A percentile compares a stretch with the other conserved stretches of the same genome.
These are phyloP conservation scores for Heliamphora pulchella DNA, from an alignment of 179 eudicot species.

Conservation along the genomic window DNA sequence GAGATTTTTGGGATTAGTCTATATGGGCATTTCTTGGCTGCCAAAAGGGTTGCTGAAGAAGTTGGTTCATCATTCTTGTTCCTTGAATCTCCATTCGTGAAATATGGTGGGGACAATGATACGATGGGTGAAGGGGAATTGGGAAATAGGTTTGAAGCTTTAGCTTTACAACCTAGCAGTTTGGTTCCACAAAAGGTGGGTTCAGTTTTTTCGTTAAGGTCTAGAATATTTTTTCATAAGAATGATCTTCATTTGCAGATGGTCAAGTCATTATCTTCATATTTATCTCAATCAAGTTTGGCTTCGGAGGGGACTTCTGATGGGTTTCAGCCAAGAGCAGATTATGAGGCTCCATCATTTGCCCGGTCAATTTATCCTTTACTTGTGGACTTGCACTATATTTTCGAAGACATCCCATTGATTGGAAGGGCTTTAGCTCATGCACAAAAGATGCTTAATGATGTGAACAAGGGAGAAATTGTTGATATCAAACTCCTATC, in stretches of 20 bases:
- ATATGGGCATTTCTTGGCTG: constrained; percentile 47
- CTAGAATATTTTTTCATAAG: constrained; percentile 30
- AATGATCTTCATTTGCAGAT: constrained; percentile 43
- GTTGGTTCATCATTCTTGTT: constrained; percentile 54
- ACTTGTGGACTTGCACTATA: constrained; percentile 53
- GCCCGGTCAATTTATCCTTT: constrained; percentile 57
- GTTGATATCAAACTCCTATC: constrained; percentile 41
- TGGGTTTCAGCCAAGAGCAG: constrained; percentile 26
- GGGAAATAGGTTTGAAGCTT: constrained; percentile 24
- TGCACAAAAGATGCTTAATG: constrained; percentile 63
- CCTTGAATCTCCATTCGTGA: constrained; percentile 44
- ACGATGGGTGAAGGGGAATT: constrained; percentile 17
- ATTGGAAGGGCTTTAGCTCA: constrained; percentile 52
- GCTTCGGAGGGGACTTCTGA: constrained; percentile 15
- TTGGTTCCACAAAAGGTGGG: constrained; percentile 32
- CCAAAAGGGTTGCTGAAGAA: constrained; percentile 54
- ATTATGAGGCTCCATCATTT: constrained; percentile 60
- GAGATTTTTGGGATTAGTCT: constrained; percentile 71
- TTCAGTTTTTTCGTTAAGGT: constrained; percentile 15
- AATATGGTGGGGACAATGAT: constrained; percentile 18
- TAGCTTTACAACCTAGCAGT: constrained; percentile 32
- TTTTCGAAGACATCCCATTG: constrained; percentile 54
- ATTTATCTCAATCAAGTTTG: not conserved
- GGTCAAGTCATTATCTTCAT: constrained; percentile 38
- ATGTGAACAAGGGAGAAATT: constrained; percentile 45